Evolutionary conservation across 2,329 filamentous ascomycete genomes (phyloP).

Genomic region (Aspergillus fumigatus): DNA sequence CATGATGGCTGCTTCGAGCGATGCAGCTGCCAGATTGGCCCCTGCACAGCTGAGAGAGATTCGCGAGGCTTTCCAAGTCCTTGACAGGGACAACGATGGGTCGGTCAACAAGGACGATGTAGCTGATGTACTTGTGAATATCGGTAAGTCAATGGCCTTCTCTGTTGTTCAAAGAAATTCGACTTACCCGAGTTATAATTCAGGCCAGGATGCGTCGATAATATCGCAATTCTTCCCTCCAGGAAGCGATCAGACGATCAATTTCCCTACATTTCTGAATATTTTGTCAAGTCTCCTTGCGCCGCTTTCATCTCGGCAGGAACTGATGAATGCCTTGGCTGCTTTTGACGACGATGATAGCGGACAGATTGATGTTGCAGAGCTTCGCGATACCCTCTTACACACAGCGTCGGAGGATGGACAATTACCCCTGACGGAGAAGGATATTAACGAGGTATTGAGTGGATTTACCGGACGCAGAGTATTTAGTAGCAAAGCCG

Average conservation of each 20-base stretch:
- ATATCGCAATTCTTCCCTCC: constrained; percentile 80
- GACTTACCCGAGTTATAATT: constrained; percentile 3
- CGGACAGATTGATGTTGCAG: constrained; percentile 79
- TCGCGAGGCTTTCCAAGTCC: constrained; percentile 87
- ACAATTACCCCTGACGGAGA: constrained; percentile 57
- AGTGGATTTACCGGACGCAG: constrained; percentile 78
- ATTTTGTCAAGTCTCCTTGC: constrained; percentile 70
- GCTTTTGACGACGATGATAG: constrained; percentile 96
- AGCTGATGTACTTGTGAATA: constrained; percentile 77
- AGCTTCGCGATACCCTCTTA: constrained; percentile 77
- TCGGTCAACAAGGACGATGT: constrained; percentile 78
- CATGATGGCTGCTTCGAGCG: constrained; percentile 23
- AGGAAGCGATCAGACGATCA: constrained; percentile 66
- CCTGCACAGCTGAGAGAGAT: constrained; percentile 79
- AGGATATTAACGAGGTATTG: constrained; percentile 83
- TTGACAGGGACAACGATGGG: constrained; percentile 86
- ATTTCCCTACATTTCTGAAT: constrained; percentile 80
- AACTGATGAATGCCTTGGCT: constrained; percentile 84
- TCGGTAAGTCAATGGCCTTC: constrained; percentile 52
- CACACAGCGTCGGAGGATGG: constrained; percentile 76
- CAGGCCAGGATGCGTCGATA: constrained; percentile 71
- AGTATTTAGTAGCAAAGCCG: constrained; percentile 63
- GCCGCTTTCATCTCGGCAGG: constrained; percentile 69
- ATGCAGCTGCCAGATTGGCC: constrained; percentile 54
- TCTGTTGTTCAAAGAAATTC: background rate